Evolutionary conservation across 2,329 filamentous ascomycete genomes (phyloP).

Genomic region (Acrodontium crateriforme): DNA sequence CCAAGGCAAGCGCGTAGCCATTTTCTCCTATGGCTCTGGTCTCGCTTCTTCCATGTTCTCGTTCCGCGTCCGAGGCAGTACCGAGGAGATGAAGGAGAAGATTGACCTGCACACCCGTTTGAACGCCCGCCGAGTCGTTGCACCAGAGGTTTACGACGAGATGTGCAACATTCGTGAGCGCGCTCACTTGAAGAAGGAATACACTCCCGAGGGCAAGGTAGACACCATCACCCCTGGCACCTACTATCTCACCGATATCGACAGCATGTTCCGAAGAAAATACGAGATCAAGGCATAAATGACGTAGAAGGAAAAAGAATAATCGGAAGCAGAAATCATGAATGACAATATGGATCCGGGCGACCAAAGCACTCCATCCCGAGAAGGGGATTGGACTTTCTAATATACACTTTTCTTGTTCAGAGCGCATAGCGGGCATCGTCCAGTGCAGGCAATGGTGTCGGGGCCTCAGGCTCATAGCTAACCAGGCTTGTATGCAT

Average conservation of each 20-base stretch:
- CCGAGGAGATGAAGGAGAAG: constrained; percentile 33
- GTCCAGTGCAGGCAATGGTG: no score
- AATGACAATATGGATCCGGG: no score
- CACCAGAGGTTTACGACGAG: constrained; percentile 38
- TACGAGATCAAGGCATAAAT: constrained; percentile 36
- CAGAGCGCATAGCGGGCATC: no score
- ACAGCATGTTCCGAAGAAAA: constrained; percentile 37
- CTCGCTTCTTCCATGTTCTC: constrained; percentile 39
- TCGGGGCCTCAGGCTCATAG: no score
- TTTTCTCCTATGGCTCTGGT: constrained; percentile 41
- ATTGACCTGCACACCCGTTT: constrained; percentile 34
- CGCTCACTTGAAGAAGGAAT: constrained; percentile 37
- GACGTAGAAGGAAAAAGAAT: no score
- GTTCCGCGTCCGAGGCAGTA: constrained; percentile 33
- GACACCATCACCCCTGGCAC: constrained; percentile 34
- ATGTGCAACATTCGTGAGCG: constrained; percentile 39
- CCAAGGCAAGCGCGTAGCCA: constrained; percentile 37
- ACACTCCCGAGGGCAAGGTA: constrained; percentile 30
- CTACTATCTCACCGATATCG: constrained; percentile 37
- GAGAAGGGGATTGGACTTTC: no score
- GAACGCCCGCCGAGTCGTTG: constrained; percentile 30
- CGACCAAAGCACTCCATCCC: no score
- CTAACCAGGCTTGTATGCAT: no score
- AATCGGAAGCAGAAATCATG: no score
- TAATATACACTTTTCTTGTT: no score